phyloP scores from a whole-genome alignment of 768 basidiomycete genomes.

The Tulasnella sp. region DNA sequence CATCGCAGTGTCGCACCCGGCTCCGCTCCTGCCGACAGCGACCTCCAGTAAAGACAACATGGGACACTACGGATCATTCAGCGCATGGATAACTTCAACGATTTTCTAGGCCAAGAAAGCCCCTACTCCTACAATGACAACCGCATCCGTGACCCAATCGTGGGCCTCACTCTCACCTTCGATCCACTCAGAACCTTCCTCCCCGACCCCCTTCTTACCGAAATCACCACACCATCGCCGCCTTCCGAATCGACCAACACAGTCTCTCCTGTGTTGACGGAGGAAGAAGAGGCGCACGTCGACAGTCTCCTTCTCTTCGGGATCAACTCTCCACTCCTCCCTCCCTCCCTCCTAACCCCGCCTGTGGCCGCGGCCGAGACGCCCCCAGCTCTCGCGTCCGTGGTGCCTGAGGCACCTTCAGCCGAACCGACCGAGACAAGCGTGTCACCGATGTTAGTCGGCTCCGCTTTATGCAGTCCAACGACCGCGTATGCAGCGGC shows the following conservation, averaged over 20 bases:
- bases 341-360: not conserved
- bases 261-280: not conserved
- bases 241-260: not conserved
- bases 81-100: not conserved
- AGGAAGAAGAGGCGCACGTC: not conserved
- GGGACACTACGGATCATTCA: not conserved
- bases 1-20: not conserved
- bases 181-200: not conserved
- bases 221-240: not conserved
- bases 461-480: not conserved
- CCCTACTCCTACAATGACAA: not conserved
- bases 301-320: not conserved
- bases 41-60: not conserved
- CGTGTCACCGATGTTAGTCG: not conserved
- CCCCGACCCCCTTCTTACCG: not conserved
- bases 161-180: not conserved
- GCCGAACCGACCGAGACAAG: not conserved
- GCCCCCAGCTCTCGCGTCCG: not conserved
- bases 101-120: not conserved
- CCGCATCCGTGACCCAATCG: not conserved
- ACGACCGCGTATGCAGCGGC: not conserved
- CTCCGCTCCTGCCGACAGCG: not conserved
- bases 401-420: not conserved
- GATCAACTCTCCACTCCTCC: not conserved
- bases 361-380: not conserved